A percentile compares a stretch with the other conserved stretches of the same genome.
Conservation (phyloP, 2,329 filamentous ascomycete species). For the Alternaria solani region DNA sequence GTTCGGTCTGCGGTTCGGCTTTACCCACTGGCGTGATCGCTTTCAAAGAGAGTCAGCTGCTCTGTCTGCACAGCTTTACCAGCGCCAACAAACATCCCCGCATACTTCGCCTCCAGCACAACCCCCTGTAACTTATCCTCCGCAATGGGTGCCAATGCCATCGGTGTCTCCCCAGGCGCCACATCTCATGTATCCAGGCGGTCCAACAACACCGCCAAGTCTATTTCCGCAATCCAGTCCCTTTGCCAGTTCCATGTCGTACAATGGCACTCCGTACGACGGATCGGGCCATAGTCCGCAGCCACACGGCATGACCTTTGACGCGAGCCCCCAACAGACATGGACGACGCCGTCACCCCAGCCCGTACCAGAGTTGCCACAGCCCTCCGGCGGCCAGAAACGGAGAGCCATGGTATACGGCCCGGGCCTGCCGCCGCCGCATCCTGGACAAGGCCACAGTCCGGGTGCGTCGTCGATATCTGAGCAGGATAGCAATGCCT, state of each 20-base stretch:
- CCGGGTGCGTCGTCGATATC: slow-evolving; percentile 14
- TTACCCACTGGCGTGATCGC: slow-evolving; percentile 59
- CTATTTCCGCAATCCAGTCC: slow-evolving; percentile 41
- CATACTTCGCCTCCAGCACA: slow-evolving; percentile 34
- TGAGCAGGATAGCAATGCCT: slow-evolving; percentile 3
- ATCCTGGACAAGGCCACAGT: slow-evolving; percentile 17
- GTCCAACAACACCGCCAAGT: slow-evolving; percentile 42
- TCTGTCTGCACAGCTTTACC: slow-evolving; percentile 53
- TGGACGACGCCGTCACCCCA: slow-evolving; percentile 41
- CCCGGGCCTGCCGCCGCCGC: slow-evolving; percentile 27
- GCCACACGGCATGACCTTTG: slow-evolving; percentile 22
- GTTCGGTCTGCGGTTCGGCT: slow-evolving; percentile 59
- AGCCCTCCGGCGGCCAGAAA: slow-evolving; percentile 41
- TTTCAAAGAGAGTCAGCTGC: slow-evolving; percentile 56
- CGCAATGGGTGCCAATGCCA: slow-evolving; percentile 40
- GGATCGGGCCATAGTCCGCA: slow-evolving; percentile 24
- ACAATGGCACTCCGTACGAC: slow-evolving; percentile 36
- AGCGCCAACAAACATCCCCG: slow-evolving; percentile 41
- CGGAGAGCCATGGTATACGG: slow-evolving; percentile 45
- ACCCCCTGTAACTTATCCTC: slow-evolving; percentile 25
- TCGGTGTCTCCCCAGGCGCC: slow-evolving; percentile 34
- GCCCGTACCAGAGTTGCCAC: slow-evolving; percentile 42
- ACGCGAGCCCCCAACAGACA: slow-evolving; percentile 26
- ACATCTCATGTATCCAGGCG: slow-evolving; percentile 34
- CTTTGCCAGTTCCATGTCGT: slow-evolving; percentile 40